These are phyloP conservation scores for Schizopora paradoxa DNA, from an alignment of 1,284 basidiomycete species.

Conservation along the genomic window DNA sequence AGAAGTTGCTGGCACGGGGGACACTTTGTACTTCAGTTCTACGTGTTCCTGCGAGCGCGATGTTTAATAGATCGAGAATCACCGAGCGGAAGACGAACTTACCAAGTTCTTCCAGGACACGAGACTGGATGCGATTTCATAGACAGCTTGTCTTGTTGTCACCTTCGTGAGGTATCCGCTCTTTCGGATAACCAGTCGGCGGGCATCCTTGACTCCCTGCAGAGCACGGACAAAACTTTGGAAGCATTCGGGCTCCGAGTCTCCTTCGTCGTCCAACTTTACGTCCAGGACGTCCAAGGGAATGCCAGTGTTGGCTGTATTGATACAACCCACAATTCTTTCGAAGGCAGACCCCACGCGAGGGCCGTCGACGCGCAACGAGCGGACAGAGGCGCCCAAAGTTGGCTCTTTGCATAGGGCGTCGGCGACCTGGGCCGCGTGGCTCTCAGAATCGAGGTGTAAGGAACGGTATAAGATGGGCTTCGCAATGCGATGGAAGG, in stretches of 20 bases:
- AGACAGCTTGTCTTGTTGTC: background rate
- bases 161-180: constrained; percentile 6
- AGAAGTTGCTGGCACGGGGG: constrained; percentile 24
- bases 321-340: constrained; percentile 24
- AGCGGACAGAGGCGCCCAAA: constrained; percentile 35
- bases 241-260: constrained; percentile 22
- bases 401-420: constrained; percentile 33
- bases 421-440: constrained; percentile 35
- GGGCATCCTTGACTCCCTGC: constrained; percentile 14
- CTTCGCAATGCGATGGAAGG: constrained; percentile 46
- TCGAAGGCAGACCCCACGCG: constrained; percentile 28
- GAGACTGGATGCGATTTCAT: constrained; percentile 7
- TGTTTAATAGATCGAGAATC: constrained; percentile 10
- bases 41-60: constrained; percentile 35
- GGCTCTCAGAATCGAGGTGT: constrained; percentile 33
- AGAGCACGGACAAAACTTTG: constrained; percentile 40
- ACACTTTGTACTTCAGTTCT: constrained; percentile 43
- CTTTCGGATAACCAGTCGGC: constrained; percentile 8
- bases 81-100: constrained; percentile 18
- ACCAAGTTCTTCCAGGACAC: constrained; percentile 10
- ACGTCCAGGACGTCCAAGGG: constrained; percentile 38
- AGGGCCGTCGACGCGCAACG: constrained; percentile 33
- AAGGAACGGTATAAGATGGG: constrained; percentile 48
- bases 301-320: background rate
- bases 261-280: constrained; percentile 35